These are phyloP conservation scores for Kwoniella shivajii DNA, from an alignment of 1,284 basidiomycete species.

Conservation along the genomic window DNA sequence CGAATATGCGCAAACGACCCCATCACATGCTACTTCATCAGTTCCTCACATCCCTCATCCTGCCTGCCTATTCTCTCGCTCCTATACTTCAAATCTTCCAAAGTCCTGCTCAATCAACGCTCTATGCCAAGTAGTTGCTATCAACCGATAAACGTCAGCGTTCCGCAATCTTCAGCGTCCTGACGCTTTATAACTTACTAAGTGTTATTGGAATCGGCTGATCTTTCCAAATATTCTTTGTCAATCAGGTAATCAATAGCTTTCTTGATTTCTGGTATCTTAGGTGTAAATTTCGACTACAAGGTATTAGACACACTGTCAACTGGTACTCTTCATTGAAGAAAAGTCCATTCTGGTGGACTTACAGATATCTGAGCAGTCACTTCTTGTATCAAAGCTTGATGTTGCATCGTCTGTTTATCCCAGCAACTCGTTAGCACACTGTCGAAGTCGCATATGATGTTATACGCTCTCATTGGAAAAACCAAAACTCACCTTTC, in stretches of 20 bases:
- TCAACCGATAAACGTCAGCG: not conserved
- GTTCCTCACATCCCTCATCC: no score
- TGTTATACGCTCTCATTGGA: not conserved
- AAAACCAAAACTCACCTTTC: conserved; percentile 59
- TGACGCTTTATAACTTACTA: conserved; percentile 32
- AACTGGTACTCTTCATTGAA: no score
- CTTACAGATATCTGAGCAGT: conserved; percentile 86
- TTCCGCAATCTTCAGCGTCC: not conserved
- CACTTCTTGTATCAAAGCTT: conserved; percentile 89
- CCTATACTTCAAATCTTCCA: no score
- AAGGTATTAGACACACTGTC: not conserved
- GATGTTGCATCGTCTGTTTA: conserved; percentile 92
- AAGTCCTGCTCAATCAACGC: no score
- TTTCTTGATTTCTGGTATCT: conserved; percentile 58
- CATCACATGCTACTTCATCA: no score
- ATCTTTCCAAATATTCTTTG: conserved; percentile 96
- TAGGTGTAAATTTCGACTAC: conserved; percentile 46
- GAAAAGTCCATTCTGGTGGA: no score
- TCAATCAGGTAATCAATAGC: conserved; percentile 97
- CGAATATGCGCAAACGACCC: no score
- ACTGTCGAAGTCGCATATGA: no score
- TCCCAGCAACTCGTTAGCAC: not conserved
- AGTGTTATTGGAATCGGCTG: conserved; percentile 63
- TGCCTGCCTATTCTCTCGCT: no score
- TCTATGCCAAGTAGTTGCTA: conserved; percentile 38